Evolutionary conservation across 2,329 filamentous ascomycete genomes (phyloP).

Genomic region (Celoporthe dispersa): DNA sequence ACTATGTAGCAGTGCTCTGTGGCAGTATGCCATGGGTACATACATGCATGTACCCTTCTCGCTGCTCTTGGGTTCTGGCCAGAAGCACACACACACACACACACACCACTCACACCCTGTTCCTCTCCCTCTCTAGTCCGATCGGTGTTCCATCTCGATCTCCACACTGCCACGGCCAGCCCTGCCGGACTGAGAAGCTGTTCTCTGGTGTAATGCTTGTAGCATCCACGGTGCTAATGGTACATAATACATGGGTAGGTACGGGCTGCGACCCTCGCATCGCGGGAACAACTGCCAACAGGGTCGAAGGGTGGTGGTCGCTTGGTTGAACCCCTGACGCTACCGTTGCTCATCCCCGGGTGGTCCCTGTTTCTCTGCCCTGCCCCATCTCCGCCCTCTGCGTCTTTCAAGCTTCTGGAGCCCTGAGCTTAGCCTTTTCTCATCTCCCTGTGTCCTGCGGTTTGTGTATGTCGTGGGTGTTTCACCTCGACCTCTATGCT

Average conservation of each 20-base stretch:
- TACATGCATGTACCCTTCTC: neutral
- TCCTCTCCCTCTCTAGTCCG: neutral
- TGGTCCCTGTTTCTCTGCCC: neutral
- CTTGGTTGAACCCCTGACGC: slow-evolving; percentile 4
- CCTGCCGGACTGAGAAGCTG: neutral
- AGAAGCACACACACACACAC: neutral
- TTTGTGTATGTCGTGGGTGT: neutral
- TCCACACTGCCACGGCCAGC: neutral
- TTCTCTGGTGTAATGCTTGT: neutral
- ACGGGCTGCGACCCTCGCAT: neutral
- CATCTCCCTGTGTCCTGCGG: neutral
- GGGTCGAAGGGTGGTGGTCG: neutral
- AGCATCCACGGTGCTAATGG: neutral
- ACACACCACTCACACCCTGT: too few species aligned
- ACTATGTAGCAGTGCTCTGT: neutral
- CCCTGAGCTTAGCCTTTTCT: neutral
- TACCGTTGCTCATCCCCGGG: neutral
- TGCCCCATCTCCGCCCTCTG: slow-evolving; percentile 4
- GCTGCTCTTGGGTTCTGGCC: neutral
- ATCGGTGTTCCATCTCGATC: neutral
- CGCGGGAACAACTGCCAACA: neutral
- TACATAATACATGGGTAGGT: neutral
- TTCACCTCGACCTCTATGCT: neutral
- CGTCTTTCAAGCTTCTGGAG: neutral
- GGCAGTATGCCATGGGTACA: neutral